Evolutionary conservation across 441 rosid genomes (phyloP), one percentile per base, ranked within the genome.

Genomic region (Erodium chrysanthum): DNA sequence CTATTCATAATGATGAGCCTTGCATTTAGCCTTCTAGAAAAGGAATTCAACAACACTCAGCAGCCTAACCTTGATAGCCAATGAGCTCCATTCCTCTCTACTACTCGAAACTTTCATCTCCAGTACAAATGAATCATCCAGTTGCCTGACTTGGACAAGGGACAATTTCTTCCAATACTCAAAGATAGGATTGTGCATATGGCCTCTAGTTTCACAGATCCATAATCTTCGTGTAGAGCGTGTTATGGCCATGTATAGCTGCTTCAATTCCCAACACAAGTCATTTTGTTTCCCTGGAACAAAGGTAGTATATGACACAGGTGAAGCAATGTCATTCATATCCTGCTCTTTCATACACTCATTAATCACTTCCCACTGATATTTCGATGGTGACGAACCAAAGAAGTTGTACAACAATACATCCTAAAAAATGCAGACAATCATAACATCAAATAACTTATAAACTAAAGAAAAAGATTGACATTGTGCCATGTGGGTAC

Each of bases 251-350:
- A 84, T 82, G 73, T 83, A 84, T 58, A 86, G 61, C 22, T 81
- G 88, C 79, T 84, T 86, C 70, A 86, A 50, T 75, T 86, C 88
- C 46, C 87, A 81, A 68, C 84, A 85, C 48, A 85, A 66, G 62
- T 74, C 66, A 65, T 68, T 74, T 65, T 83, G 84, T 64, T 77
- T 81, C 25, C 70, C 74, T 5, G 20, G 62, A n/a, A 52, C 65
- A 35, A 81, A 86, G 44, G 33, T 58, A 31, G 84, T 77, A 70
- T 63, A 78, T 18, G 79, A 66, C 67, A 25, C 23, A 14, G 54
- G 29, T 15, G 60, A 66, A 33, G 17, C 46, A 23, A 17, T 65
- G 64, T 74, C 79, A 44, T 80, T 74, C 69, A 82, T 42, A 50
- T 63, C 37, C 71, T 72, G 76, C 44, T 81, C 82, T 42, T 71